Evolutionary conservation across 176 grass and related monocot species (phyloP).

Genomic region (Raddia distichophylla): DNA sequence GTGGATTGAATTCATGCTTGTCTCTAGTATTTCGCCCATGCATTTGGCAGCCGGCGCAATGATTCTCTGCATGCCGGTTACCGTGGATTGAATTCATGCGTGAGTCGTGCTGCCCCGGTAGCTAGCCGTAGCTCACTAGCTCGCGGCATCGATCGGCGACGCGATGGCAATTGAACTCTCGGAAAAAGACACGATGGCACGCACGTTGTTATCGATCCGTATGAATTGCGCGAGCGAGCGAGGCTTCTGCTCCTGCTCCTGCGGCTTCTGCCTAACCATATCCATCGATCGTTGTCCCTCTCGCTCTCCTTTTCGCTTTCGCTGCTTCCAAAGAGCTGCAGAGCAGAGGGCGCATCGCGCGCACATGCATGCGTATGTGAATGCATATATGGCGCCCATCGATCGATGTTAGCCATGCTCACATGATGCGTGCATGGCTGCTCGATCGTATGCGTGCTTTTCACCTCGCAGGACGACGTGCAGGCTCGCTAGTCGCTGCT

Average conservation of each 20-base stretch:
- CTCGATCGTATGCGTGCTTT: neutral
- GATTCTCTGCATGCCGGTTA: neutral
- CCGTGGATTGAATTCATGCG: neutral
- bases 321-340: neutral
- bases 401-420: neutral
- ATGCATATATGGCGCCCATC: neutral
- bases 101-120: no score
- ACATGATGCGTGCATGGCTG: no score
- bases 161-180: conserved; percentile 19
- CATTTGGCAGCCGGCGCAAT: conserved; percentile 9
- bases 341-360: neutral
- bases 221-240: neutral
- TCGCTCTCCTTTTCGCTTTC: neutral
- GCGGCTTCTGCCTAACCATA: neutral
- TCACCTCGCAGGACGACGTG: neutral
- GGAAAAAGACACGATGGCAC: conserved; percentile 33
- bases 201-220: conserved; percentile 28
- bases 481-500: no score
- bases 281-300: neutral
- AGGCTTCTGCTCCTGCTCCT: neutral
- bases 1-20: neutral
- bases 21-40: neutral
- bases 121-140: no score
- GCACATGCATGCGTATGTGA: neutral
- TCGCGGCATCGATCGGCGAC: conserved; percentile 13